Percentiles rank a stretch among this genome's conserved stretches.
These are phyloP conservation scores for Acacia pycnantha DNA, from an alignment of 331 rosid species.

Conservation along the genomic window DNA sequence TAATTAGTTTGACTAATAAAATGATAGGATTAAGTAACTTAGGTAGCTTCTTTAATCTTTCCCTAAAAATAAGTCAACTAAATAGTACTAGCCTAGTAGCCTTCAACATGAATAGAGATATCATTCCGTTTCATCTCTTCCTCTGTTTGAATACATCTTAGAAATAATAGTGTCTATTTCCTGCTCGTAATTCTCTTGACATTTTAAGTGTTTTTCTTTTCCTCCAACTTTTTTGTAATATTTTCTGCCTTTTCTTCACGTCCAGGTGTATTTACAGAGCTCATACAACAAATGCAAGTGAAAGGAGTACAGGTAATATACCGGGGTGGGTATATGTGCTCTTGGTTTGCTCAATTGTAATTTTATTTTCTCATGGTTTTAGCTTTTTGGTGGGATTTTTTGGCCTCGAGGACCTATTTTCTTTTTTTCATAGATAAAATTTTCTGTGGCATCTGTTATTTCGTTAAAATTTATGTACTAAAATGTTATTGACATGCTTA, in stretches of 20 bases:
- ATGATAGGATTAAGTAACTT: no score
- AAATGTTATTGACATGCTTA: not conserved
- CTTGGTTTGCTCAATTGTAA: not conserved
- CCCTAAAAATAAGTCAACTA: no score
- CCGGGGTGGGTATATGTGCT: not conserved
- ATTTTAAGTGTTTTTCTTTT: not conserved
- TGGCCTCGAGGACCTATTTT: not conserved
- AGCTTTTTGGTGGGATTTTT: not conserved
- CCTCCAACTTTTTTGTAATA: not conserved
- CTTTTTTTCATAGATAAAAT: not conserved
- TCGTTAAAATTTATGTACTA: not conserved
- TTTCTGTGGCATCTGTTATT: not conserved
- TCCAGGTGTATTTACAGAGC: not conserved
- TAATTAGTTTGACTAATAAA: no score
- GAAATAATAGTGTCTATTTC: not conserved
- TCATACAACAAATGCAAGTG: conserved; percentile 2
- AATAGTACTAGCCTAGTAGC: not conserved
- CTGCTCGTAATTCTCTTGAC: not conserved
- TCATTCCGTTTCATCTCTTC: not conserved
- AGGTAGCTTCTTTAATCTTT: no score
- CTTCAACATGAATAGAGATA: not conserved
- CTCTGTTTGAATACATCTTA: not conserved
- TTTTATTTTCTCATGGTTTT: not conserved
- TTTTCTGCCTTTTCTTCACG: not conserved
- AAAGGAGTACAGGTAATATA: not conserved